These are phyloP conservation scores for Coemansia guatemalensis DNA, from an alignment of 192 early-diverging fungal genomes.

Conservation along the genomic window DNA sequence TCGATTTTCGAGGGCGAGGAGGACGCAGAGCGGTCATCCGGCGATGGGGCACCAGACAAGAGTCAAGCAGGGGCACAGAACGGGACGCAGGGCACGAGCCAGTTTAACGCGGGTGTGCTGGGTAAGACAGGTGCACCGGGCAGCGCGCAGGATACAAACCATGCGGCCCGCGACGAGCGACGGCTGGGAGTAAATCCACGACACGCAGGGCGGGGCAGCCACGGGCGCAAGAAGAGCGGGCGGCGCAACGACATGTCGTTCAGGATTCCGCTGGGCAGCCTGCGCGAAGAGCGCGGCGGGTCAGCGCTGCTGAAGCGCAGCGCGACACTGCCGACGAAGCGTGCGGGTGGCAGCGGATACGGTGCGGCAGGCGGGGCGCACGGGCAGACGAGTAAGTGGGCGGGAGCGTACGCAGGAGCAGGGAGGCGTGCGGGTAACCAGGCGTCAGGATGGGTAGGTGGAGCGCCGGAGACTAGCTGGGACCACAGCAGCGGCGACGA, in stretches of 20 bases:
- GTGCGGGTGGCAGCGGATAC: conserved; percentile 11
- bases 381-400: conserved; percentile 37
- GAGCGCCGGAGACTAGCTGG: conserved; percentile 32
- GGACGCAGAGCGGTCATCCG: not conserved
- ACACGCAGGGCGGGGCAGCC: not conserved
- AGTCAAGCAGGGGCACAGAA: not conserved
- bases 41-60: not conserved
- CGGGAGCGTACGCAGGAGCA: conserved; percentile 23
- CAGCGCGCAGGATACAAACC: not conserved
- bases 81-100: not conserved
- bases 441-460: conserved; percentile 32
- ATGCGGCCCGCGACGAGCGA: not conserved
- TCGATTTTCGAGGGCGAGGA: conserved; percentile 33
- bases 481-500: conserved; percentile 44
- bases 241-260: conserved; percentile 37
- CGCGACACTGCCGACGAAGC: conserved; percentile 43
- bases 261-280: conserved; percentile 20
- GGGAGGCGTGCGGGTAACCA: conserved; percentile 9
- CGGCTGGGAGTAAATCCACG: not conserved
- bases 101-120: not conserved
- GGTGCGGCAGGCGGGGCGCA: not conserved
- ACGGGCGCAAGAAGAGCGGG: conserved; percentile 15
- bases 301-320: conserved; percentile 39
- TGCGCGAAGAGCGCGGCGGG: conserved; percentile 29
- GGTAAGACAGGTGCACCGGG: not conserved